Conservation (phyloP, 2,329 filamentous ascomycete genomes). For the Fusarium sacchari region DNA sequence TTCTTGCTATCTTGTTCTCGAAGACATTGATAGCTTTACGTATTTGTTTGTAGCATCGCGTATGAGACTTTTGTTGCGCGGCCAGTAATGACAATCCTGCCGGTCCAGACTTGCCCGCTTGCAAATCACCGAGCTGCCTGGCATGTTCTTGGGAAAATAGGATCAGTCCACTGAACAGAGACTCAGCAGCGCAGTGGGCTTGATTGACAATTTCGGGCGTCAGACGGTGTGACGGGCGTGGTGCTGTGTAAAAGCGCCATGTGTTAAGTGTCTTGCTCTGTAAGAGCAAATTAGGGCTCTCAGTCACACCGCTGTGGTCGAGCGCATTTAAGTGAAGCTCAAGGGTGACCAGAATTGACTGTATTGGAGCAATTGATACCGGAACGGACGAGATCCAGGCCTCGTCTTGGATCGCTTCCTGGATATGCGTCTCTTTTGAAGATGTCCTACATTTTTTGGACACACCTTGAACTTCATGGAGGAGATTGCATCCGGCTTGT, state of each 20-base stretch:
- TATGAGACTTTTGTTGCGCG: neutral
- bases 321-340: neutral
- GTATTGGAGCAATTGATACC: neutral
- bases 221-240: neutral
- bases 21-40: neutral
- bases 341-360: neutral
- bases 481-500: slow-evolving; percentile 3
- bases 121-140: neutral
- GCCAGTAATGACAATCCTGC: neutral
- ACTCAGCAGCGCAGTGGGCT: neutral
- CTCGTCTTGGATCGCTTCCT: no score
- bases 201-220: neutral
- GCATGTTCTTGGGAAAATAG: slow-evolving; percentile 11
- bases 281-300: neutral
- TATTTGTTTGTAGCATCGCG: slow-evolving; percentile 10
- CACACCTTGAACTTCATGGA: neutral
- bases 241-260: slow-evolving; percentile 15
- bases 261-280: neutral
- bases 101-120: neutral
- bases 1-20: neutral
- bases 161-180: neutral
- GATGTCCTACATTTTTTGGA: neutral
- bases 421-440: neutral
- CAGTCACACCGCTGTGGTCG: neutral
- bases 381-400: neutral